Percentiles rank a stretch among this genome's conserved stretches.
phyloP scores from a whole-genome alignment of 2,329 filamentous ascomycete species.

The Scedosporium dehoogii region DNA sequence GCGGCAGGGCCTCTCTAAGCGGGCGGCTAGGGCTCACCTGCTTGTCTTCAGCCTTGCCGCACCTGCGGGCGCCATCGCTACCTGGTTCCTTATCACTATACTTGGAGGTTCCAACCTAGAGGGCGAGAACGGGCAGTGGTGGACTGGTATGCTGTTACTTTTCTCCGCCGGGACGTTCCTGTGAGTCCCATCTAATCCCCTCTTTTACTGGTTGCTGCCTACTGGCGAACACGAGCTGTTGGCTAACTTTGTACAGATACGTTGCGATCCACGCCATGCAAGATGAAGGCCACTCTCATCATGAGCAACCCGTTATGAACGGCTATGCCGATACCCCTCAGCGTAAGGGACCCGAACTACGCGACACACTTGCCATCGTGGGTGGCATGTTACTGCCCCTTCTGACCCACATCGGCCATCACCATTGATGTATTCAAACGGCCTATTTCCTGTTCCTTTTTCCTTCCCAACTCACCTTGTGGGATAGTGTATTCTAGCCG shows the following conservation, averaged over 20 bases:
- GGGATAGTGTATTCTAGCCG: neutral
- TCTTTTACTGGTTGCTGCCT: constrained; percentile 12
- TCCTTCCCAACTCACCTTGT: neutral
- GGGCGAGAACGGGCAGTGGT: constrained; percentile 64
- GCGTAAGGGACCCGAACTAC: constrained; percentile 50
- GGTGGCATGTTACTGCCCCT: constrained; percentile 70
- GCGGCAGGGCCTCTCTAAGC: constrained; percentile 83
- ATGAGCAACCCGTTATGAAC: constrained; percentile 36
- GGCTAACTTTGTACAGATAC: constrained; percentile 46
- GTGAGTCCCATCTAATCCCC: constrained; percentile 38
- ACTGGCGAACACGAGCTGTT: neutral
- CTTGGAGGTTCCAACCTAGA: constrained; percentile 51
- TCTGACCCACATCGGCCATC: constrained; percentile 68
- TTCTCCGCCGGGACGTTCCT: constrained; percentile 95
- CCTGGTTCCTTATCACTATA: constrained; percentile 70
- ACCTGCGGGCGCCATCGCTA: constrained; percentile 72
- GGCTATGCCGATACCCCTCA: constrained; percentile 38
- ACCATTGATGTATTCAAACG: constrained; percentile 36
- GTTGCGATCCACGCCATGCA: constrained; percentile 99
- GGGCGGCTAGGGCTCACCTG: constrained; percentile 73
- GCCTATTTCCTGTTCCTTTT: neutral
- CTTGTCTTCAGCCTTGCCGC: constrained; percentile 88
- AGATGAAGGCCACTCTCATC: constrained; percentile 49
- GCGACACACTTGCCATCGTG: constrained; percentile 61
- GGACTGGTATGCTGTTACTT: constrained; percentile 85